Evolutionary conservation across 306 rosid genomes (phyloP), one percentile per base, ranked within the genome.

Genomic region (Acacia melanoxylon): DNA sequence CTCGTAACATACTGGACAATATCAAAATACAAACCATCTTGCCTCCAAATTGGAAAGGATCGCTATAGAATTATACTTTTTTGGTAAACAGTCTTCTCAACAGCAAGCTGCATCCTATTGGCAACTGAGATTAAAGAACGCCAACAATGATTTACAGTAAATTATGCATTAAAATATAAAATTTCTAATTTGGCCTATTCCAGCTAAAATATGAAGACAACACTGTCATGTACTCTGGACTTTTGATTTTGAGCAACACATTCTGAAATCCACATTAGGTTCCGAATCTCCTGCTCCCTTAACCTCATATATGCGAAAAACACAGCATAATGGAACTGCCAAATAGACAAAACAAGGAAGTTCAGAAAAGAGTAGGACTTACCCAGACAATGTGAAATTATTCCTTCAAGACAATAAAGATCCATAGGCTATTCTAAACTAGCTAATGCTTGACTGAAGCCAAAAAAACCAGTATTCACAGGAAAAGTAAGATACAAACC

Each of bases 211-310:
- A 93, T 93, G 92, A 93, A 91, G 85, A 95, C 98, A 74, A 93
- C 99, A 78, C 97, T 95, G 86, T 93, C 97, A 72, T 93, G 99
- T 89, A 95, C 98, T 84, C 98, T 88, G 68, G 98, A 92, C 88
- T 95, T 95, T 80, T 95, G 97, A 90, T 95, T 95, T 93, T 95
- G 98, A 51, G 98, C 99, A 20, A 95, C 99, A 12, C 99, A 93
- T 85, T 93, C 99, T 1, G 97, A 95, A 78, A 95, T 93, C 99
- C 99, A 93, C 98, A 93, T 95, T 46, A 95, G 78, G 86, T 95
- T 93, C 88, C 98, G 89, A 83, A 95, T 93, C 91, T 95, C 98
- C 85, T 95, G 97, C 88, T 93, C 98, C 88, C 97, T 93, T 89
- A 95, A 83, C 90, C 99, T 93, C 97, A 93, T 95, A 87, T 93